Evolutionary conservation across 208 protist species (phyloP).

Genomic region (Angomonas ambiguus): DNA sequence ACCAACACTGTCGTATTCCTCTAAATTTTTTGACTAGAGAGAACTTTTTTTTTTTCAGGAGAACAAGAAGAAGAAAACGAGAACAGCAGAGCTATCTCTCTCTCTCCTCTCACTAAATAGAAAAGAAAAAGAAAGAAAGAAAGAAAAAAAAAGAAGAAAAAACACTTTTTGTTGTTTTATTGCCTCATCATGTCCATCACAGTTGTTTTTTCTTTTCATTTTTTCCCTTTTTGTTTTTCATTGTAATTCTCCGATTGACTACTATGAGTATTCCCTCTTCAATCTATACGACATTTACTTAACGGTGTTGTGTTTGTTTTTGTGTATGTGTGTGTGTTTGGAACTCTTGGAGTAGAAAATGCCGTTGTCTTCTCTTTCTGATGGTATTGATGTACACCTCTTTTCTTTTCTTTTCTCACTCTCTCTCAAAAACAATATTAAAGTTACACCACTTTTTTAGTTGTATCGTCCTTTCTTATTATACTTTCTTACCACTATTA

Average conservation of each 20-base stretch:
- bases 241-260: background rate
- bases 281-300: slow-evolving; percentile 20
- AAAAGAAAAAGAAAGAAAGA: slow-evolving; percentile 8
- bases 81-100: background rate
- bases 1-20: too few relatives aligned
- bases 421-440: background rate
- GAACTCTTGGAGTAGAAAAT: too few relatives aligned
- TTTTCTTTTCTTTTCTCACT: slow-evolving; percentile 22
- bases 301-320: slow-evolving; percentile 13
- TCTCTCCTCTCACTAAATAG: slow-evolving; percentile 15
- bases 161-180: background rate
- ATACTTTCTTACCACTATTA: slow-evolving; percentile 4
- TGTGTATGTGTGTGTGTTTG: too few relatives aligned
- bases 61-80: background rate
- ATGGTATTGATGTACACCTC: background rate
- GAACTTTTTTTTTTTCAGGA: slow-evolving; percentile 2
- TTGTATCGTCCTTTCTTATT: slow-evolving; percentile 9
- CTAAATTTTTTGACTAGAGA: too few relatives aligned
- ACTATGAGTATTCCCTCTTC: background rate
- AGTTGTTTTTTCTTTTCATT: background rate
- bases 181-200: background rate
- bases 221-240: slow-evolving; percentile 8
- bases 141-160: background rate
- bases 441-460: background rate
- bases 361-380: slow-evolving; percentile 16